These are phyloP conservation scores for Fraxinus velutina DNA, from an alignment of 305 asterid species.

Conservation along the genomic window DNA sequence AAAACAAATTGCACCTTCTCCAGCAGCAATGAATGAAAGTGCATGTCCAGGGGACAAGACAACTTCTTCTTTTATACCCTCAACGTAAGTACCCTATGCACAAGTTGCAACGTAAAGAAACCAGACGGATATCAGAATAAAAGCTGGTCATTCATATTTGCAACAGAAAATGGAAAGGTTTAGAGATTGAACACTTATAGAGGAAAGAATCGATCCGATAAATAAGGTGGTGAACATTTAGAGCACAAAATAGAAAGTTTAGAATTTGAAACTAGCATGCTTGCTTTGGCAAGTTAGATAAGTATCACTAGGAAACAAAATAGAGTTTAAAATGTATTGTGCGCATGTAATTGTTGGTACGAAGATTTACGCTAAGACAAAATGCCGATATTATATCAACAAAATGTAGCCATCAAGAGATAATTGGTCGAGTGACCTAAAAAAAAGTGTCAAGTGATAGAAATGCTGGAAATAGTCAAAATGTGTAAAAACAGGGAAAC, in stretches of 20 bases:
- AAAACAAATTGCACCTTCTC: constrained; percentile 64
- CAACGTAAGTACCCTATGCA: constrained; percentile 92
- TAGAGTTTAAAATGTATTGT: neutral
- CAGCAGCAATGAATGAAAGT: constrained; percentile 97
- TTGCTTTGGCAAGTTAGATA: neutral
- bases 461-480: constrained; percentile 7
- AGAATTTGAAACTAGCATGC: neutral
- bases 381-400: constrained; percentile 8
- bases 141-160: neutral
- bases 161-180: neutral
- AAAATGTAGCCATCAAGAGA: constrained; percentile 9
- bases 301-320: neutral
- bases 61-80: constrained; percentile 97
- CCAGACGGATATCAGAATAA: neutral
- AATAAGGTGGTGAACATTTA: neutral
- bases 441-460: neutral
- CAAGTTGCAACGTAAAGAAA: constrained; percentile 18
- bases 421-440: constrained; percentile 1
- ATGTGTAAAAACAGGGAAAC: constrained; percentile 14
- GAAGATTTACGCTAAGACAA: constrained; percentile 13
- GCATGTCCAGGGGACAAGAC: constrained; percentile 99
- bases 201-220: neutral
- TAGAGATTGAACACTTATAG: neutral
- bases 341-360: neutral
- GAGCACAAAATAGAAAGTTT: constrained; percentile 1